phyloP scores from a whole-genome alignment of 306 rosid genomes.

The Lablab purpureus region DNA sequence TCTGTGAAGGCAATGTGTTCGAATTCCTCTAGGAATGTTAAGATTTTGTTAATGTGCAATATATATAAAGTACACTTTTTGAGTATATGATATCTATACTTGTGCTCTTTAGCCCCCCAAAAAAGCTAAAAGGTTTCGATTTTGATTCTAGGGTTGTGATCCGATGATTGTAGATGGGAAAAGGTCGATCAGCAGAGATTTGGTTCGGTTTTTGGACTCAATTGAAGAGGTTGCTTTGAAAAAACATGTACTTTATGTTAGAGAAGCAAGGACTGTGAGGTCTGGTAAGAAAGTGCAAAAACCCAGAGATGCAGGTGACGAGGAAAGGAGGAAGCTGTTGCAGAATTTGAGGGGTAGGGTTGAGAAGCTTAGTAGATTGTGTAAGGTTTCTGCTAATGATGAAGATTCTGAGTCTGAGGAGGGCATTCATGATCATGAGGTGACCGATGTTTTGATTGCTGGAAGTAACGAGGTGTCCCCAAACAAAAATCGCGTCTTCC shows the following conservation, averaged over 20 bases:
- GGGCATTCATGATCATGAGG: constrained; percentile 54
- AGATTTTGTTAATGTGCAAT: not conserved
- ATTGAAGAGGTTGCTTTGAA: constrained; percentile 71
- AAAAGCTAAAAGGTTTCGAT: not conserved
- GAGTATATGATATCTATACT: not conserved
- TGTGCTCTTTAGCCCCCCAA: not conserved
- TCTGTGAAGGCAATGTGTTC: too few species aligned
- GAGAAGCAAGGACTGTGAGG: constrained; percentile 54
- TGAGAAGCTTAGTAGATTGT: constrained; percentile 69
- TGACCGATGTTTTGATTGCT: constrained; percentile 42
- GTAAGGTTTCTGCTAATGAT: constrained; percentile 56
- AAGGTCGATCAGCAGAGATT: constrained; percentile 67
- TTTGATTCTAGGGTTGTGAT: constrained; percentile 61
- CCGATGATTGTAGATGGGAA: constrained; percentile 76
- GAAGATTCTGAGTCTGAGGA: constrained; percentile 56
- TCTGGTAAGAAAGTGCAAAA: constrained; percentile 51
- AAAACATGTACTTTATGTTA: constrained; percentile 51
- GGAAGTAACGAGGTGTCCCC: constrained; percentile 41
- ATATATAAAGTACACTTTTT: too few species aligned
- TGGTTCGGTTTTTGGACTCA: constrained; percentile 71
- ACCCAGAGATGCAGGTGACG: constrained; percentile 49
- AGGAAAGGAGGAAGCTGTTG: constrained; percentile 60
- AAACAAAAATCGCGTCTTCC: constrained; percentile 48
- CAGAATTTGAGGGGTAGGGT: constrained; percentile 79
- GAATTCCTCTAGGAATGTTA: not conserved